Conservation (phyloP, 805 yeast genomes). For the Wickerhamomyces kurtzmanii region DNA sequence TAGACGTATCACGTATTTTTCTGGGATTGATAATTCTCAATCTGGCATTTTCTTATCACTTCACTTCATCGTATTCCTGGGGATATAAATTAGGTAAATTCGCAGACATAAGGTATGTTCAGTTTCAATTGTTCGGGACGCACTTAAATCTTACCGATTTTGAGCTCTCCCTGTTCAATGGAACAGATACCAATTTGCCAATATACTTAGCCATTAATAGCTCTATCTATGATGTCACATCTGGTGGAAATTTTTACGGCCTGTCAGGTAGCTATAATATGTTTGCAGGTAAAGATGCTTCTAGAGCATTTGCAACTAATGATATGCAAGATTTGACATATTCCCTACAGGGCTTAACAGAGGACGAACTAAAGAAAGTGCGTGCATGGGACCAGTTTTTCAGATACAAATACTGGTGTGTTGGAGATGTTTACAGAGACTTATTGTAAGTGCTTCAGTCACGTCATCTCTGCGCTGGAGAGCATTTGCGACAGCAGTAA, state of each 20-base stretch:
- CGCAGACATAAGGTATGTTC: conserved; percentile 24
- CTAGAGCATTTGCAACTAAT: conserved; percentile 51
- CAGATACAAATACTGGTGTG: conserved; percentile 13
- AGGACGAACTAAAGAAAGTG: conserved; percentile 16
- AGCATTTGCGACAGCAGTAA: no score
- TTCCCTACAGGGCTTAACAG: conserved; percentile 41
- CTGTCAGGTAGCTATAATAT: conserved; percentile 34
- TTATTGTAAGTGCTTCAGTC: no score
- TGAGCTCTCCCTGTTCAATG: conserved; percentile 32
- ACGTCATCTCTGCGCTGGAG: no score
- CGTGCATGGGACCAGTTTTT: conserved; percentile 18
- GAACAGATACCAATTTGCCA: conserved; percentile 30
- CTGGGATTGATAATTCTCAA: no score
- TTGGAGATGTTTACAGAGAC: conserved; percentile 13
- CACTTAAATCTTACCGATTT: conserved; percentile 21
- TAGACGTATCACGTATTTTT: no score
- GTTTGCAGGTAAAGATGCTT: conserved; percentile 44
- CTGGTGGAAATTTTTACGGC: conserved; percentile 32
- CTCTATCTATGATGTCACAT: conserved; percentile 42
- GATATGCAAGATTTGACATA: conserved; percentile 46
- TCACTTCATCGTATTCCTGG: conserved; percentile 34
- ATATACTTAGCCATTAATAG: conserved; percentile 44
- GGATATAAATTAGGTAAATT: conserved; percentile 38
- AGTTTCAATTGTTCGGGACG: conserved; percentile 7
- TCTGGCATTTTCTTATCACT: no score